Base-by-base conservation (phyloP, 2,329 filamentous ascomycete genomes). In the Cercospora zeae-maydis region DNA sequence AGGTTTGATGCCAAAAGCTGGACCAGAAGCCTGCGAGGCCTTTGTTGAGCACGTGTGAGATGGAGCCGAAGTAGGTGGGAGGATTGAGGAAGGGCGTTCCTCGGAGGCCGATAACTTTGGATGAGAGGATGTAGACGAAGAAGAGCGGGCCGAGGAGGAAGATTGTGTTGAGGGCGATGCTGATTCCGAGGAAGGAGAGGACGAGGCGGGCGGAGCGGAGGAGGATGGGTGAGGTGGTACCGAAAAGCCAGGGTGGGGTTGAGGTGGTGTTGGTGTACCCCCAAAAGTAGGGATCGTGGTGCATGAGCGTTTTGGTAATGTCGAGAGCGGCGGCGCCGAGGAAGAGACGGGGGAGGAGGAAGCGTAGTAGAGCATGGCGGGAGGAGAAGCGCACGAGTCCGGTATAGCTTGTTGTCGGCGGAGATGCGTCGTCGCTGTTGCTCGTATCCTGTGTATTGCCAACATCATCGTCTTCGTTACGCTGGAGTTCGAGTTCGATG, bases 1-100 rank as follows among this genome's bases (percentile, higher is more conserved):
- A 96, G 2, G 88, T 88, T 76, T 97, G 93, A 75, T 98, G 93
- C 93, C 93, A 97, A 83, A 87, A 93, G 21, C 81, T 82, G 49
- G 90, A 88, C 93, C 93, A 98, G 77, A 88, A 89, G 0, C 92
- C 93, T 0, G 84, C 82, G 1, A 97, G 80, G 0, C 93, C 93
- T 63, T 85, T 81, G 65, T 92, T 85, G 10, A 88, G 76, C 1
- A 93, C 80, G 27, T 80, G 76, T 0, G 70, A 39, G 66, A 82
- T 81, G 1, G 78, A 72, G 0, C 86, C 86, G 76, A 83, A 89
- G 11, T 77, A 75, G n/a, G 82, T 79, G 7, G 67, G 65, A 0
- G 84, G 80, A 70, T 88, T 88, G 65, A 87, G 79, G 84, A 85
- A 89, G 1, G 84, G 71, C 70, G 84, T 83, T 52, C 81, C 82